Base-by-base conservation (phyloP, 2,329 filamentous ascomycete species). In the Rhinocladiella mackenziei region DNA sequence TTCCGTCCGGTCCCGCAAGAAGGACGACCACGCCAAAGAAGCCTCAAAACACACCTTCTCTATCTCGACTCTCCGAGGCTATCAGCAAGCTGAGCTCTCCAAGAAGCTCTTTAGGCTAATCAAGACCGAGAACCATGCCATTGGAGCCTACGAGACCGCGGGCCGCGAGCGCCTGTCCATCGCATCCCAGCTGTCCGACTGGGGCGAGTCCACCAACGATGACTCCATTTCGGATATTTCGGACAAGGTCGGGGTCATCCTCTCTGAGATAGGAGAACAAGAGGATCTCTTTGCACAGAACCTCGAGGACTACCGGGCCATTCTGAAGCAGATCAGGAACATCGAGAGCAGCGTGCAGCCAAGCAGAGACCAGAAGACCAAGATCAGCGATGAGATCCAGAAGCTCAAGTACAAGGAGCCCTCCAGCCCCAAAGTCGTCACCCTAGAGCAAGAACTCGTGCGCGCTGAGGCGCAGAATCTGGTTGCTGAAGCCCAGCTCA, bases 281-380 rank as follows among this genome's bases (percentile, higher is more conserved):
- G 92, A 98, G 65, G 89, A 96, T 56, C 62, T 75, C 33, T 97
- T 89, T 65, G 87, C 89, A 3, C 84, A 91, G 65, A 82, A 83
- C 36, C 66, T 98, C 43, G 92, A 98, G 65, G 89, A 95, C 51
- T 87, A 85, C 56, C 79, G 92, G 36, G 76, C 73, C 23, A 69
- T 88, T 17, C 73, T 98, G 65, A 98, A 98, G 77, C 78, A 86
- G 55, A 94, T 98, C 57, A 80, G 92, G 55, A 94, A 98, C 67
- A 96, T 89, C 10, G 92, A 98, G 73, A 84, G 84, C 69, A 94
- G 86, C 55, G 91, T 98, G 11, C 89, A 96, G 72, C 92, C 92
- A 5, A 89, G 84, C 60, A 78, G 92, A 47, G 89, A 95, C 57
- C 78, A 85, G 59, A 92, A 92, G 69, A 73, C 77, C 53, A 94